These are phyloP conservation scores for Taxillus chinensis DNA, from an alignment of 164 flowering plant genomes.

Conservation along the genomic window DNA sequence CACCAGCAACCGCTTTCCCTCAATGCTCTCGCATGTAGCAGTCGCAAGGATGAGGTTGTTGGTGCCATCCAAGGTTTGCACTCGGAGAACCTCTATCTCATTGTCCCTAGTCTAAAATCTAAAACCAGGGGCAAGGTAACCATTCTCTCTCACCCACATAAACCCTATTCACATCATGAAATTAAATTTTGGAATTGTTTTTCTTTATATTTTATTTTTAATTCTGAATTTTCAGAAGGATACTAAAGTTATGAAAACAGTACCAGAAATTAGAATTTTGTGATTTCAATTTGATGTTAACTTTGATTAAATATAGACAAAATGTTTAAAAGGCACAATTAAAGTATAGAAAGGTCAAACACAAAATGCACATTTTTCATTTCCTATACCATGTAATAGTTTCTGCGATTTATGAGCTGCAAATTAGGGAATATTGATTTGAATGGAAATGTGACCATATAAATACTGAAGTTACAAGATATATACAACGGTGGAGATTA, in stretches of 20 bases:
- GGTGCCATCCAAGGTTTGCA: conserved; percentile 24
- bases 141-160: neutral
- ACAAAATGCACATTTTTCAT: too few relatives aligned
- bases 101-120: conserved; percentile 65
- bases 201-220: too few relatives aligned
- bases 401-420: too few relatives aligned
- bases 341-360: too few relatives aligned
- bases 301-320: too few relatives aligned
- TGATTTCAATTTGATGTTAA: too few relatives aligned
- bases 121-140: conserved; percentile 84
- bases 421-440: neutral
- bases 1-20: conserved; percentile 17
- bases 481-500: conserved; percentile 83
- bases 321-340: too few relatives aligned
- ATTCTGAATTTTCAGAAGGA: neutral
- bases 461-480: conserved; percentile 64
- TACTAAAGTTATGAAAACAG: neutral
- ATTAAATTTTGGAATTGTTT: too few relatives aligned
- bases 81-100: conserved; percentile 50
- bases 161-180: too few relatives aligned
- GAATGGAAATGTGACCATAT: neutral
- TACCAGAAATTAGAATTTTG: neutral
- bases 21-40: conserved; percentile 15
- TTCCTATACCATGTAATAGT: too few relatives aligned
- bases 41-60: conserved; percentile 37